Base-by-base conservation (phyloP, 768 basidiomycete species). In the Mycena sanguinolenta region DNA sequence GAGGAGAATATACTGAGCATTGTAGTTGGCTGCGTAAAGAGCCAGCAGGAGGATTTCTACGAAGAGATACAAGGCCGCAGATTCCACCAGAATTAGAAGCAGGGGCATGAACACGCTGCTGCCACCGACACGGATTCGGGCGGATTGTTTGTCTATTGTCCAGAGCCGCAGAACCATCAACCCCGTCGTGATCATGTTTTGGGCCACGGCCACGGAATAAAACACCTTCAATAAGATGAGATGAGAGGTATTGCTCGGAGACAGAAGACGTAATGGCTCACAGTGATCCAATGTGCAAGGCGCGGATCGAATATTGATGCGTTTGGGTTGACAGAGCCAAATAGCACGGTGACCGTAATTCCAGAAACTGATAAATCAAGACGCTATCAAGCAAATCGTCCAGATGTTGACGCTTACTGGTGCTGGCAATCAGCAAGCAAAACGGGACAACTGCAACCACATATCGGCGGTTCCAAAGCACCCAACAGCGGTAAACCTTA, bases 401-500 rank as follows among this genome's bases (percentile, higher is more conserved):
- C 21, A 2, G 21, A 14, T 54, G 21, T n/a, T 21, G 5, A 5
- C 19, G n/a, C 58, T 44, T 50, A 77, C 76, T 50, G 10, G 66
- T 42, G 46, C 73, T 77, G 2, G 38, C 61, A 9, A 74, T 36
- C 9, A 75, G 61, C 16, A 77, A 28, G 14, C 71, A 28, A n/a
- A 55, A 54, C 1, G 76, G 76, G 5, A 74, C 19, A 27, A 72
- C 39, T n/a, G 74, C 39, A 16, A 77, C 30, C 17, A 39, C 14
- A 55, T 54, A 73, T n/a, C 72, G 32, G 6, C 53, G 25, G 17
- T 67, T 62, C 76, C 76, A 77, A 8, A 75, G 53, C 6, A 75
- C 65, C 71, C 73, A 77, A 58, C 75, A 75, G 17, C 76, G 67
- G 38, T 77, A 77, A 2, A 77, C 75, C 76, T 76, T 19, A n/a